These are phyloP conservation scores for Solanum chiquidenum DNA, from an alignment of 257 asterid species.

Conservation along the genomic window DNA sequence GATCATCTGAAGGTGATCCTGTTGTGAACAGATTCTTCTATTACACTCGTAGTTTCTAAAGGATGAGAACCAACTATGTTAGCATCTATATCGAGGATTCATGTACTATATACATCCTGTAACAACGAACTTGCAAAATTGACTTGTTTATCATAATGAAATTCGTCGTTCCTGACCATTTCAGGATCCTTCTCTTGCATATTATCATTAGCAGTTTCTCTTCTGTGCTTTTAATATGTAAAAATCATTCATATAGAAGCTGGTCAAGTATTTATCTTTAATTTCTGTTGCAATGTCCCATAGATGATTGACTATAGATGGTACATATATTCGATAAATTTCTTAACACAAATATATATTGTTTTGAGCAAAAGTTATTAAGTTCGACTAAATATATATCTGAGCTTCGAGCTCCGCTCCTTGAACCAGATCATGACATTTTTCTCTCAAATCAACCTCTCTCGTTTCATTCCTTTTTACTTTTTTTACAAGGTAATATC, in stretches of 20 bases:
- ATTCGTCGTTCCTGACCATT: not conserved
- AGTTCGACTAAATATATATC: not conserved
- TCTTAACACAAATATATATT: not conserved
- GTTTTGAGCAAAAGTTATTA: not conserved
- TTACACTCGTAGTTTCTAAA: not conserved
- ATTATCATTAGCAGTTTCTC: not conserved
- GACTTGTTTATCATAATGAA: not conserved
- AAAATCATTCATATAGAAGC: not conserved
- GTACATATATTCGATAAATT: not conserved
- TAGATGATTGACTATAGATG: not conserved
- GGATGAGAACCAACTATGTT: not conserved
- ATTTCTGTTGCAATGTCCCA: not conserved
- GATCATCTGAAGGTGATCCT: not conserved
- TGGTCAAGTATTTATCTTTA: not conserved
- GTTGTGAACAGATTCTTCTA: not conserved
- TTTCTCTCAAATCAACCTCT: not conserved
- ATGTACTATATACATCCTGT: not conserved
- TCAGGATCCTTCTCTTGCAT: not conserved
- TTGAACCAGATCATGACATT: not conserved
- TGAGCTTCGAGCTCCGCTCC: not conserved
- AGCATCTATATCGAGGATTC: not conserved
- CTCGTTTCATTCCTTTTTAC: no score
- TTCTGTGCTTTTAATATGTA: not conserved
- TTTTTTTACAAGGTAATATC: not conserved
- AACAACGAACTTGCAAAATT: not conserved